Evolutionary conservation across 768 basidiomycete species (phyloP), one percentile per base, ranked within the genome.

Genomic region (Boletus tylopilopsis): DNA sequence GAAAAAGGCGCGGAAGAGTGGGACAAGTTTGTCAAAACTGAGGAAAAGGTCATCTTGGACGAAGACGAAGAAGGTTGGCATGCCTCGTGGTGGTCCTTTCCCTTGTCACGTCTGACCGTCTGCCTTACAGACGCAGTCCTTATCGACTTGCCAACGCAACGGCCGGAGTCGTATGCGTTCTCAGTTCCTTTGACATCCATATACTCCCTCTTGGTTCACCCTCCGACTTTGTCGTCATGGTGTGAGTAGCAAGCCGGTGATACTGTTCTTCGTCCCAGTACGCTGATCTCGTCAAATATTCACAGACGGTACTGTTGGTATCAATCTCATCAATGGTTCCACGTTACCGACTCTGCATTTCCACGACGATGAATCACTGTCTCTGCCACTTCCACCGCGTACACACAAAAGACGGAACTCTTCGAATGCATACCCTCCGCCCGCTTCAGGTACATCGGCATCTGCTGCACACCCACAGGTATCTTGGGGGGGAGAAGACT

Each of bases 291-390:
- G 16, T 41, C 27, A 10, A 22, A 37, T 4, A 5, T 49, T 40
- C 46, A 38, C 60, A 94, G 89, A 94, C 62, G 94, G 94, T 6
- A 87, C 88, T 18, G 79, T 94, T 53, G 89, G 84, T 33, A 81
- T 98, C 52, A 95, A 95, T 66, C 84, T 92, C 49, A 89, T 85
- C 55, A 89, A 83, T 57, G 87, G 88, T 25, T 81, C 86, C 42
- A 90, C 93, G 1, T 76, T 96, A 0, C 91, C 94, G 0, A 91
- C 89, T 1, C 78, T 99, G 3, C 83, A 94, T 68, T 98, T 98
- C 68, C 96, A 98, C 67, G 96, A 98, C 63, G 94, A 98, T 59
- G 94, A 97, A 67, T 94, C 93, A 0, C 80, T 80, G 27, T 94
- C 93, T 5, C 82, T 84, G 64, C 79, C 79, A 3, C 67, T 81